phyloP scores from a whole-genome alignment of 306 rosid genomes.

The Citrullus amarus region DNA sequence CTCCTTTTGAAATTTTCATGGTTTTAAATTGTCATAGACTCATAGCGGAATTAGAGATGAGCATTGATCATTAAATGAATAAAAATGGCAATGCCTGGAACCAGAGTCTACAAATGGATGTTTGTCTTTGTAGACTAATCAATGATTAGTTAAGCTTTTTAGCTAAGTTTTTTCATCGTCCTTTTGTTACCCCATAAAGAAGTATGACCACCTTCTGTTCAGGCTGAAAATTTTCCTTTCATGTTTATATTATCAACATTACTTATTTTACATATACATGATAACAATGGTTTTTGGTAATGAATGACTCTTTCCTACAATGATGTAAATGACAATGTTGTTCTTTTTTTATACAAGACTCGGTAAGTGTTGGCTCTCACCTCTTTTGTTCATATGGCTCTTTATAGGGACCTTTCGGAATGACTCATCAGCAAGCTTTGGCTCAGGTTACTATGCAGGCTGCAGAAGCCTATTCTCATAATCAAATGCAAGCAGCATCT shows the following conservation, averaged over 20 bases:
- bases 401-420: conserved; percentile 46
- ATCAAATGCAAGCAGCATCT: conserved; percentile 28
- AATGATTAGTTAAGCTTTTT: neutral
- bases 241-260: neutral
- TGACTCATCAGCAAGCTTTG: conserved; percentile 58
- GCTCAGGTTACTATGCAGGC: conserved; percentile 60
- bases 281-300: neutral
- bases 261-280: neutral
- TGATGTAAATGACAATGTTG: neutral
- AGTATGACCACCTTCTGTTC: neutral
- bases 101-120: neutral
- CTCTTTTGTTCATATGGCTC: neutral
- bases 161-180: neutral
- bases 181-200: neutral
- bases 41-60: neutral
- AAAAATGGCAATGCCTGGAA: neutral
- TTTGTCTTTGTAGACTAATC: neutral
- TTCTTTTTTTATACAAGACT: neutral
- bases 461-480: conserved; percentile 25
- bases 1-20: neutral
- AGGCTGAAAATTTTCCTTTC: neutral
- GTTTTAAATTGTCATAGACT: neutral
- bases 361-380: neutral
- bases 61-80: neutral
- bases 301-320: neutral